Base-by-base conservation (phyloP, 2,329 filamentous ascomycete genomes). In the Trichoderma sp. region DNA sequence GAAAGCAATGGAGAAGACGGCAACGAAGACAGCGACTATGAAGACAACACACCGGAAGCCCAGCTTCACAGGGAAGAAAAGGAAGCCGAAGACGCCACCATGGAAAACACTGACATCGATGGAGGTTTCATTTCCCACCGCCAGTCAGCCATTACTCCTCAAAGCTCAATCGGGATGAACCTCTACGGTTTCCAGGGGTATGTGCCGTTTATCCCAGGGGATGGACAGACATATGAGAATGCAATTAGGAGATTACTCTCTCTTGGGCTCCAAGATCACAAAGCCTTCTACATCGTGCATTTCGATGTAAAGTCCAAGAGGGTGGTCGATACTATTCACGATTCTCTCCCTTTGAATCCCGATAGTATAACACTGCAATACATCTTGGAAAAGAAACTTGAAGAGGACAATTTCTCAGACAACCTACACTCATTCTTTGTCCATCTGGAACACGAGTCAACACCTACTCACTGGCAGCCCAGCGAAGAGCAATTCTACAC, bases 171-270 rank as follows among this genome's bases (percentile, higher is more conserved):
- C n/a, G 73, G 71, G 69, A 30, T 57, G 39, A 36, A 39, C 30
- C 28, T 81, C 1, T 77, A 77, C 18, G 77, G 80, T 1, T 74
- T 71, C 58, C 76, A 79, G 2, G 90, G 80, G 11, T 70, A 66
- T 4, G 70, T 81, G 3, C 75, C 76, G 5, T 76, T 80, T 6
- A 58, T 75, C 15, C 73, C 75, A 4, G 32, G 58, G 26, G 72
- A 79, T 28, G 75, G 72, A 53, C 62, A 47, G 3, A 74, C 77
- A 0, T 78, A 76, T 36, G 43, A 74, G 2, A 26, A 11, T 1
- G 79, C 78, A 5, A 65, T 77, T 6, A 72, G 75, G 12, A 74
- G 75, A 14, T 69, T 81, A 6, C 73, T 81, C 3, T 75, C 74
- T 11, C 57, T 77, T 12, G 71, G 67, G 8, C n/a, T 62, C 34